Conservation (phyloP, 345 rosid genomes). For the Odontarrhena argentea region DNA sequence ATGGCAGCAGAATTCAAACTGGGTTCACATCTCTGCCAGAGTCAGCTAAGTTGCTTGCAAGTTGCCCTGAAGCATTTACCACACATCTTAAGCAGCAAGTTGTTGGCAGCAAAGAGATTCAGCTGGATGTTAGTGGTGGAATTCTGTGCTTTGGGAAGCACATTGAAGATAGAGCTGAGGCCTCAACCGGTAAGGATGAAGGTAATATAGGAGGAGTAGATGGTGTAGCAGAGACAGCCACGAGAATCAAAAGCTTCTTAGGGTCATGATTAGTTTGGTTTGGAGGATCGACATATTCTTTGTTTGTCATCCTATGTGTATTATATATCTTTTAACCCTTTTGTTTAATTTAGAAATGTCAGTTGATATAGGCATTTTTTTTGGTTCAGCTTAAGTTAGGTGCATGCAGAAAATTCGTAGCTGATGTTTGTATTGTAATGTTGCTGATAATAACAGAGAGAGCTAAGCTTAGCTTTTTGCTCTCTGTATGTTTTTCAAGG, state of each 20-base stretch:
- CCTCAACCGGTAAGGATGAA: constrained; percentile 32
- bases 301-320: constrained; percentile 40
- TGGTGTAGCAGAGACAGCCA: constrained; percentile 42
- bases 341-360: constrained; percentile 36
- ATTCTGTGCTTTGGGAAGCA: constrained; percentile 31
- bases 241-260: constrained; percentile 25
- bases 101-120: constrained; percentile 34
- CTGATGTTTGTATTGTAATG: constrained; percentile 41
- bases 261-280: constrained; percentile 39
- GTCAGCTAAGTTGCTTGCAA: constrained; percentile 67
- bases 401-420: constrained; percentile 32
- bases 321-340: constrained; percentile 29
- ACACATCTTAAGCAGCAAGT: constrained; percentile 32
- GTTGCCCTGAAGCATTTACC: constrained; percentile 74
- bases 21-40: constrained; percentile 77
- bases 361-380: constrained; percentile 35
- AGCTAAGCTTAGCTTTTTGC: constrained; percentile 27
- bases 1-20: constrained; percentile 76
- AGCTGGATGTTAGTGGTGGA: constrained; percentile 32
- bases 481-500: constrained; percentile 28
- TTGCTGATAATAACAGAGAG: constrained; percentile 38
- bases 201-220: constrained; percentile 39
- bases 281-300: constrained; percentile 36
- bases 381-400: constrained; percentile 34
- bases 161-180: constrained; percentile 25